Base-by-base conservation (phyloP, 768 basidiomycete genomes). In the Russula emetica region DNA sequence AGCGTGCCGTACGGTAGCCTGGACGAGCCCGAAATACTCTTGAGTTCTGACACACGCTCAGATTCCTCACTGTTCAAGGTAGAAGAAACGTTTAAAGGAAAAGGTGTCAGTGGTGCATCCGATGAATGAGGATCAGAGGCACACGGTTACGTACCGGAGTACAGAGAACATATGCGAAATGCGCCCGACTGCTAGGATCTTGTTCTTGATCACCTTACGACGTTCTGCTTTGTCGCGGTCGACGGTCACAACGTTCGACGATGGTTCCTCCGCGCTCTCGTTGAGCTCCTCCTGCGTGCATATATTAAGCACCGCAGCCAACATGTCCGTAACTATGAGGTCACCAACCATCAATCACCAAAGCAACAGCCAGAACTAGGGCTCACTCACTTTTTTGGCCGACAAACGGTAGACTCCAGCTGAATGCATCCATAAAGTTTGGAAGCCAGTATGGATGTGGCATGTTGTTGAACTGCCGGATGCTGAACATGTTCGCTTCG, bases 401-500 rank as follows among this genome's bases (percentile, higher is more conserved):
- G 2, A 98, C 94, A 73, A 98, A 98, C 0, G 96, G 96, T 63
- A 98, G 74, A 80, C 90, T 92, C 96, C 95, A 98, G 18, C 94
- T 96, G 73, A 98, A 98, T 30, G 93, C 94, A 71, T 98, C 92
- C 85, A 95, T 95, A 71, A 97, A 97, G 77, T 97, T 97, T 0
- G 95, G 95, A 30, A 98, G 75, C 93, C 94, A 96, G 74, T 92
- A 97, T 4, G 88, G 88, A 70, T 97, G 95, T 13, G 95, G 94
- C 3, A 89, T 91, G 73, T 90, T 93, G 77, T 98, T 97, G 79
- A 97, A 98, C 73, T 98, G 96, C 52, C 94, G 85, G 70, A 98
- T 98, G 76, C 96, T 98, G 87, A 98, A 93, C 64, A 96, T 94
- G 72, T 98, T 99, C 75, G 92, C 94, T 77, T 98, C 97, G 72